Evolutionary conservation across 129 eudicot species (phyloP).

Genomic region (Pulicaria dysenterica): DNA sequence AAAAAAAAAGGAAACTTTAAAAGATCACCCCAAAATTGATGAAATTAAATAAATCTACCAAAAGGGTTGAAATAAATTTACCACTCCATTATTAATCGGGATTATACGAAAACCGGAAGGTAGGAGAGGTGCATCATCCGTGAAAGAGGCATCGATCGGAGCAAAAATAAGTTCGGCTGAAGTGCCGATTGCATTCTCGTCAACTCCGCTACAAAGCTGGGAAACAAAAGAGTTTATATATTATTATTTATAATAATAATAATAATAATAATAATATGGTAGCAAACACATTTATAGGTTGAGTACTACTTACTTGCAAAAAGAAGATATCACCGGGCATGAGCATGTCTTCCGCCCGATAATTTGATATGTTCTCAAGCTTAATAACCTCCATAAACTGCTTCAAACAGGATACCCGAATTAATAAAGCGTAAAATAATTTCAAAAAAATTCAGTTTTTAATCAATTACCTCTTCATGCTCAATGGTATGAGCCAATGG

Average conservation of each 20-base stretch:
- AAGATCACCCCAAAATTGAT: background rate
- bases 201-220: slow-evolving; percentile 92
- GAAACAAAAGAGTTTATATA: background rate
- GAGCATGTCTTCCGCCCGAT: slow-evolving; percentile 67
- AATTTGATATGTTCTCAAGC: slow-evolving; percentile 73
- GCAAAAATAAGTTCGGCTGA: slow-evolving; percentile 95
- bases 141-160: slow-evolving; percentile 92
- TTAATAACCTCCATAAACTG: slow-evolving; percentile 97
- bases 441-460: background rate
- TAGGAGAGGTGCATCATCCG: slow-evolving; percentile 94
- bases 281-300: background rate
- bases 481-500: slow-evolving; percentile 97
- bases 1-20: background rate
- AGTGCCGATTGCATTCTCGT: slow-evolving; percentile 87
- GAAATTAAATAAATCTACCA: background rate
- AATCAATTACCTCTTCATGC: slow-evolving; percentile 72
- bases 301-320: slow-evolving; percentile 64
- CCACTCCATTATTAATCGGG: slow-evolving; percentile 68
- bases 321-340: slow-evolving; percentile 89
- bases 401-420: background rate
- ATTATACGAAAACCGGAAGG: slow-evolving; percentile 96
- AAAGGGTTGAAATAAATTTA: slow-evolving; percentile 12
- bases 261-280: no score
- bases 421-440: background rate
- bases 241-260: no score